phyloP scores from a whole-genome alignment of 2,329 filamentous ascomycete genomes.

The Amauroascus niger region DNA sequence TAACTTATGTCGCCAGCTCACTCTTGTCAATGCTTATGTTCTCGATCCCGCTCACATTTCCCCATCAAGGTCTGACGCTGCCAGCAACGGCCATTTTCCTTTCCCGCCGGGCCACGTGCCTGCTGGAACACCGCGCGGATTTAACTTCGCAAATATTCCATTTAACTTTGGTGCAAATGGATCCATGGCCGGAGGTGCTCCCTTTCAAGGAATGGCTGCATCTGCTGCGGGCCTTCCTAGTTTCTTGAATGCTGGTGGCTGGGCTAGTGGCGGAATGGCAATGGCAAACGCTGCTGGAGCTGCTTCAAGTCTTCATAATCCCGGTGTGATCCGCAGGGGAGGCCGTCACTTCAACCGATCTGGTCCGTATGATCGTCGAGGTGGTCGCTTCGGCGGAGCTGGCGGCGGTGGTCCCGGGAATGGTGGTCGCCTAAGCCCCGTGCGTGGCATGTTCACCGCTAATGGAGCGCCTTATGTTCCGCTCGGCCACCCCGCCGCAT shows the following conservation, averaged over 20 bases:
- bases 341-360: conserved; percentile 54
- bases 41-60: conserved; percentile 91
- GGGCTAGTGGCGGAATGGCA: conserved; percentile 25
- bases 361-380: conserved; percentile 65
- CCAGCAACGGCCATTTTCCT: conserved; percentile 92
- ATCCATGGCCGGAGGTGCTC: conserved; percentile 30
- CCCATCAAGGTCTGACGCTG: conserved; percentile 83
- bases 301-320: conserved; percentile 39
- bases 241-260: conserved; percentile 28
- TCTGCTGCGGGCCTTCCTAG: conserved; percentile 25
- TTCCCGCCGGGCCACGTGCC: conserved; percentile 64
- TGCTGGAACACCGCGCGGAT: conserved; percentile 80
- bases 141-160: conserved; percentile 67
- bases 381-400: conserved; percentile 42
- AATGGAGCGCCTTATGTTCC: conserved; percentile 30
- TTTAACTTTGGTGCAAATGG: conserved; percentile 45
- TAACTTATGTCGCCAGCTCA: conserved; percentile 48
- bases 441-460: conserved; percentile 30
- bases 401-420: conserved; percentile 32
- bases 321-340: conserved; percentile 60
- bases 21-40: conserved; percentile 88
- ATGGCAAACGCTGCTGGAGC: conserved; percentile 24
- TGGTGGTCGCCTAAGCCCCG: conserved; percentile 41
- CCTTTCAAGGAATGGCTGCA: conserved; percentile 26
- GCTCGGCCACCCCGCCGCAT: conserved; percentile 33